A percentile compares a stretch with the other conserved stretches of the same genome.
Conservation (phyloP, 2,329 filamentous ascomycete species). For the Epichloe gansuensis region DNA sequence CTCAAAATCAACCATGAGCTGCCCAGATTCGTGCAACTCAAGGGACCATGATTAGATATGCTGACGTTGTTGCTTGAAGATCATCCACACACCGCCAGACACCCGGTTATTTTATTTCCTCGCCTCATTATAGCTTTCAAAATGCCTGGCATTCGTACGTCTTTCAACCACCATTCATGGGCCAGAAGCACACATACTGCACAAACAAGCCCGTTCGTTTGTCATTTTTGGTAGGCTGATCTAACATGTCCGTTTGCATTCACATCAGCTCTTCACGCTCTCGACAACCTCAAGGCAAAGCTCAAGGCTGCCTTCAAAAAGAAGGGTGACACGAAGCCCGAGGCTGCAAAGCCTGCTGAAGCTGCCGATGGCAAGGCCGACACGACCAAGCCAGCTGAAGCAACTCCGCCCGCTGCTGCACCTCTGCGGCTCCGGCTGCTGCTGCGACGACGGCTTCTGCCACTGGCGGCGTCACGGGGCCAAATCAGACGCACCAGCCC, state of each 20-base stretch:
- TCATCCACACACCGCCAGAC: not conserved
- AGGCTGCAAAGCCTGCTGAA: not conserved
- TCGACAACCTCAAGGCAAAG: constrained; percentile 45
- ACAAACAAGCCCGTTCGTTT: not conserved
- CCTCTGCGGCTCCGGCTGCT: constrained; percentile 10
- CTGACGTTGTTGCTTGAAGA: not conserved
- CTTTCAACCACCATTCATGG: not conserved
- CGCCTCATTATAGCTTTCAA: constrained; percentile 12
- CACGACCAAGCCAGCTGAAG: constrained; percentile 15
- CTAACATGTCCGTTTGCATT: constrained; percentile 1
- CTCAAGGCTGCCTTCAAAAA: constrained; percentile 41
- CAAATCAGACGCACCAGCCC: constrained; percentile 20
- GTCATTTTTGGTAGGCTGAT: not conserved
- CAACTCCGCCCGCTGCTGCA: constrained; percentile 12
- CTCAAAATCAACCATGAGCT: not conserved
- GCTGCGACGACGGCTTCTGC: constrained; percentile 16
- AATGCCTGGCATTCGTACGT: constrained; percentile 44
- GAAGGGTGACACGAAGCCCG: constrained; percentile 26
- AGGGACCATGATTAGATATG: not conserved
- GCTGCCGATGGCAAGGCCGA: constrained; percentile 12
- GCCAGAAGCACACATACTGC: not conserved
- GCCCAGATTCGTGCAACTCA: not conserved
- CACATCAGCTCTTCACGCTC: constrained; percentile 32
- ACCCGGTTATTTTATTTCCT: not conserved
- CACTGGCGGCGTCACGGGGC: constrained; percentile 24